Evolutionary conservation across 345 rosid genomes (phyloP).

Genomic region (Boechera retrofracta): DNA sequence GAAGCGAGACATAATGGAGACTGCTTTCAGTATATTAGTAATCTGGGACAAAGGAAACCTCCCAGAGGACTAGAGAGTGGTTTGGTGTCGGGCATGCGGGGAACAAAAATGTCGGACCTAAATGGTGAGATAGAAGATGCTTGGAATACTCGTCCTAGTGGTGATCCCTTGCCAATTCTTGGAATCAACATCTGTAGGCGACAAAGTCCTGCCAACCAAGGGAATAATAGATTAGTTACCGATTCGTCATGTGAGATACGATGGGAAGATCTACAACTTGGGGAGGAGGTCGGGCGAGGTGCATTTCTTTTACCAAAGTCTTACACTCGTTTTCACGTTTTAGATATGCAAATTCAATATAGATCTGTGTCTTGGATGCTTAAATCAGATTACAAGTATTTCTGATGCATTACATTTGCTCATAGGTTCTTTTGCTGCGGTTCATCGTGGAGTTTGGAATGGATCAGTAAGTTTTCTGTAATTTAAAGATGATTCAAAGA

Average conservation of each 20-base stretch:
- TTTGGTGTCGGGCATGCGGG: conserved; percentile 47
- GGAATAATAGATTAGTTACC: conserved; percentile 48
- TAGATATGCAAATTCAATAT: not conserved
- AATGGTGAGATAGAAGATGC: conserved; percentile 52
- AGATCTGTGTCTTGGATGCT: conserved; percentile 3
- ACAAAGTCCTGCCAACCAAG: conserved; percentile 56
- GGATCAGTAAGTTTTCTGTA: conserved; percentile 64
- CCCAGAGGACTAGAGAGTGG: conserved; percentile 39
- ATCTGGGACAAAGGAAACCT: conserved; percentile 43
- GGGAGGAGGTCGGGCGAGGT: conserved; percentile 91
- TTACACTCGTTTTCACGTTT: conserved; percentile 22
- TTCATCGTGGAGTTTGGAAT: conserved; percentile 77
- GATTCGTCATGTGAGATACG: conserved; percentile 60
- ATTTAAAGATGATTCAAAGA: conserved; percentile 5
- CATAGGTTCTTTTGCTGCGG: conserved; percentile 79
- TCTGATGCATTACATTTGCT: not conserved
- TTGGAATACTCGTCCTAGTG: conserved; percentile 43
- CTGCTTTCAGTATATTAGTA: conserved; percentile 37
- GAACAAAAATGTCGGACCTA: conserved; percentile 42
- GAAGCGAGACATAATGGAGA: conserved; percentile 49
- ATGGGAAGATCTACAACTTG: conserved; percentile 76
- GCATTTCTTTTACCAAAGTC: conserved; percentile 29
- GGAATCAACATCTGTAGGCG: conserved; percentile 52
- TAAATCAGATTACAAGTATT: not conserved
- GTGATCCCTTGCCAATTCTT: conserved; percentile 41